Evolutionary conservation across 768 basidiomycete species (phyloP).

Genomic region (Plicaturopsis crispa): DNA sequence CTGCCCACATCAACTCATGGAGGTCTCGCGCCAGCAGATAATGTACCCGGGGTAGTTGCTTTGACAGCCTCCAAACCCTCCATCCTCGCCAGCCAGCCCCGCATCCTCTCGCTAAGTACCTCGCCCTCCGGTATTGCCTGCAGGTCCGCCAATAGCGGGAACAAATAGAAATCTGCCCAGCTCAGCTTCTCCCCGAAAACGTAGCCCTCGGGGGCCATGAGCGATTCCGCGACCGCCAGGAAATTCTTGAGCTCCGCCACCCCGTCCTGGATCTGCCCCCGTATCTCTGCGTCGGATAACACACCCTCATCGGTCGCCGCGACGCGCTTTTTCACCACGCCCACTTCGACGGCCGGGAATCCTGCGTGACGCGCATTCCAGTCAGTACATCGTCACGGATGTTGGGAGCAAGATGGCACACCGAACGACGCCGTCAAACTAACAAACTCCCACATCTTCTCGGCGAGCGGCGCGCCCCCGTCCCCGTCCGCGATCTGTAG

Average conservation of each 20-base stretch:
- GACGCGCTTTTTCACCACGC: conserved; percentile 23
- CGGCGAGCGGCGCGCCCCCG: conserved; percentile 13
- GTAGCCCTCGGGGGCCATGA: conserved; percentile 20
- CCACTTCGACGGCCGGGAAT: conserved; percentile 20
- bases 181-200: conserved; percentile 18
- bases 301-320: conserved; percentile 16
- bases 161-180: conserved; percentile 27
- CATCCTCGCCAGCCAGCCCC: no score
- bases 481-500: conserved; percentile 15
- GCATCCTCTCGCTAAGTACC: conserved; percentile 14
- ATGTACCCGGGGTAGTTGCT: no score
- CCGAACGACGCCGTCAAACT: conserved; percentile 16
- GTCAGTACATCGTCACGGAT: neutral
- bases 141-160: conserved; percentile 21
- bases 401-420: no score
- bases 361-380: conserved; percentile 13
- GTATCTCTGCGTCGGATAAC: conserved; percentile 16
- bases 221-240: conserved; percentile 11
- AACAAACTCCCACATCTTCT: conserved; percentile 27
- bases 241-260: conserved; percentile 12
- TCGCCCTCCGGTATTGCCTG: conserved; percentile 18
- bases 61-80: no score
- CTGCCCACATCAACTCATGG: no score
- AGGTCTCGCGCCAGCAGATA: no score
- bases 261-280: conserved; percentile 9